Percentiles rank a stretch among this genome's conserved stretches.
phyloP scores from a whole-genome alignment of 306 rosid species.

The Citrullus mucosospermus region DNA sequence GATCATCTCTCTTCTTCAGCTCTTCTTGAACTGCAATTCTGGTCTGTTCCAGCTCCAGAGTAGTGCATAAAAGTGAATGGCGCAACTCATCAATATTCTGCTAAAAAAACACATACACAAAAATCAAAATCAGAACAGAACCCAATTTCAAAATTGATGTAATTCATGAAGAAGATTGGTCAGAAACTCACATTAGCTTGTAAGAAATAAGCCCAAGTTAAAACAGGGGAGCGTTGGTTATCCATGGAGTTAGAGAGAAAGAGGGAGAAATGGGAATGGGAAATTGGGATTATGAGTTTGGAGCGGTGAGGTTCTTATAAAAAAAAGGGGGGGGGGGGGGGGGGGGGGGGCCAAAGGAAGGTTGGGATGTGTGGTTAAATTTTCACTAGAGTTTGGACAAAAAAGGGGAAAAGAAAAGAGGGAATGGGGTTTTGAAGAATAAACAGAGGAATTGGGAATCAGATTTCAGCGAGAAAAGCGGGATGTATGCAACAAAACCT shows the following conservation, averaged over 20 bases:
- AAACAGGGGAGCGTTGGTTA: background rate
- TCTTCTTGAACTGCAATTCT: constrained; percentile 56
- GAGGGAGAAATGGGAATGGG: background rate
- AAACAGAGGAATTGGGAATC: background rate
- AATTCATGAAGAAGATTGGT: background rate
- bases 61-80: constrained; percentile 43
- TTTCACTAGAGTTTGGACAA: background rate
- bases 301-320: background rate
- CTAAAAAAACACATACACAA: background rate
- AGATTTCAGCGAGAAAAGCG: background rate
- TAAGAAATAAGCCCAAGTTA: background rate
- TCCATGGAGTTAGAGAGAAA: background rate
- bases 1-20: constrained; percentile 70
- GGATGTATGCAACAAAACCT: background rate
- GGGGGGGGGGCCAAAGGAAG: background rate
- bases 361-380: background rate
- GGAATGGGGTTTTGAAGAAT: background rate
- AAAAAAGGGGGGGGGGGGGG: background rate
- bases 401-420: background rate
- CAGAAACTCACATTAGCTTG: background rate
- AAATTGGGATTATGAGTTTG: background rate
- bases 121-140: background rate
- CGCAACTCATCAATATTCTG: constrained; percentile 78
- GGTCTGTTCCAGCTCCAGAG: constrained; percentile 76
- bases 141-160: background rate